Evolutionary conservation across 2,329 filamentous ascomycete genomes (phyloP).

Genomic region (Cercospora zeina): DNA sequence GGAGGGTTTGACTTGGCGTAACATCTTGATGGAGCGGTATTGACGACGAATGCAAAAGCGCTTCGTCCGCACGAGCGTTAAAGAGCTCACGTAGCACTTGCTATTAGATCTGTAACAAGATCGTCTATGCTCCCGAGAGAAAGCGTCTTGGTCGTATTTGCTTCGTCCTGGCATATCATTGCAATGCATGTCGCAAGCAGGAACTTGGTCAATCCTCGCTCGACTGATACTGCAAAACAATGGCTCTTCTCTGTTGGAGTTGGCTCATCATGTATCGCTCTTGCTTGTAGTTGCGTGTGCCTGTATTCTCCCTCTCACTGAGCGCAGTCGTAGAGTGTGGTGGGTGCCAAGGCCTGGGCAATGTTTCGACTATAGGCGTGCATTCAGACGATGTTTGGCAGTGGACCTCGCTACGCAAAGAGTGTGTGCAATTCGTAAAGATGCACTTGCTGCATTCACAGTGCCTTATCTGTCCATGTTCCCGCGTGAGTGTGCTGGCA

Average conservation of each 20-base stretch:
- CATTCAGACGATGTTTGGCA: neutral
- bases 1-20: conserved; percentile 3
- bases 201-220: no score
- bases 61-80: neutral
- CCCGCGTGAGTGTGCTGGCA: no score
- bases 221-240: neutral
- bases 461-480: no score
- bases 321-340: neutral
- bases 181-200: neutral
- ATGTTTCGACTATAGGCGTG: neutral
- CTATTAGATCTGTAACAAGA: neutral
- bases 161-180: neutral
- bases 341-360: neutral
- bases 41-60: neutral
- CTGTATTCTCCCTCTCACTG: neutral
- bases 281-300: neutral
- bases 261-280: neutral
- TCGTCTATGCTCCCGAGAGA: neutral
- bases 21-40: neutral
- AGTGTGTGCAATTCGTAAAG: no score
- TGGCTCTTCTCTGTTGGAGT: neutral
- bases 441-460: no score
- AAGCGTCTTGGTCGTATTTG: neutral
- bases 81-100: neutral
- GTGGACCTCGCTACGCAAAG: neutral